These are phyloP conservation scores for Aegilops tauschii DNA, from an alignment of 176 grass and related monocot genomes.

Conservation along the genomic window DNA sequence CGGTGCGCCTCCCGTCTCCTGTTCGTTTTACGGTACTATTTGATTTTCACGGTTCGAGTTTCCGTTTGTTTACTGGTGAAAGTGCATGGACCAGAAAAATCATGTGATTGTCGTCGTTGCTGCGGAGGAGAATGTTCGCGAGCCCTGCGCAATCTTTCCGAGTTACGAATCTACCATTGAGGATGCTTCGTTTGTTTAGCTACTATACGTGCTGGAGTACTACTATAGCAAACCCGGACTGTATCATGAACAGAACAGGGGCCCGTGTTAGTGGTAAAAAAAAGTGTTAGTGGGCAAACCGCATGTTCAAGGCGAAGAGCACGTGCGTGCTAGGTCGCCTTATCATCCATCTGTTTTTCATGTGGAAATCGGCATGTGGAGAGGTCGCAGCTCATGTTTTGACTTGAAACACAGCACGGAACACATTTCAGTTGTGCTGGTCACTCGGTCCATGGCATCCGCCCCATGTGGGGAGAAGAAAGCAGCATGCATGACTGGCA, in stretches of 20 bases:
- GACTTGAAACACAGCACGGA: not conserved
- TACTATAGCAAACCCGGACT: not conserved
- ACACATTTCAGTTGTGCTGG: not conserved
- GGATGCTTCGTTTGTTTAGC: too few species aligned
- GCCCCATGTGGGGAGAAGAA: conserved; percentile 8
- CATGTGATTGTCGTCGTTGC: not conserved
- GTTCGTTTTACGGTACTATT: not conserved
- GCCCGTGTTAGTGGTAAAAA: not conserved
- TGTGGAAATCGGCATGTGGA: not conserved
- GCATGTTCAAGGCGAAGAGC: conserved; percentile 17
- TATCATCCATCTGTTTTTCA: not conserved
- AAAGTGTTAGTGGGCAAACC: not conserved
- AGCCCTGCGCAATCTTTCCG: too few species aligned
- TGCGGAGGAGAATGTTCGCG: not conserved
- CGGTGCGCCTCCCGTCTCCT: not conserved
- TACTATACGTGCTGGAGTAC: too few species aligned
- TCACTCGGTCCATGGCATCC: not conserved
- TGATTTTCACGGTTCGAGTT: not conserved
- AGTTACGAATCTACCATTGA: too few species aligned
- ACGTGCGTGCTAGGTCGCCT: not conserved
- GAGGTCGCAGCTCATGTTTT: conserved; percentile 36
- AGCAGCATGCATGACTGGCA: not conserved
- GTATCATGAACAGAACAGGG: not conserved
- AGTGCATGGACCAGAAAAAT: not conserved
- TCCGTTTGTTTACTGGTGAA: too few species aligned